phyloP scores from a whole-genome alignment of 2,329 filamentous ascomycete species.

The Phialophora expanda region DNA sequence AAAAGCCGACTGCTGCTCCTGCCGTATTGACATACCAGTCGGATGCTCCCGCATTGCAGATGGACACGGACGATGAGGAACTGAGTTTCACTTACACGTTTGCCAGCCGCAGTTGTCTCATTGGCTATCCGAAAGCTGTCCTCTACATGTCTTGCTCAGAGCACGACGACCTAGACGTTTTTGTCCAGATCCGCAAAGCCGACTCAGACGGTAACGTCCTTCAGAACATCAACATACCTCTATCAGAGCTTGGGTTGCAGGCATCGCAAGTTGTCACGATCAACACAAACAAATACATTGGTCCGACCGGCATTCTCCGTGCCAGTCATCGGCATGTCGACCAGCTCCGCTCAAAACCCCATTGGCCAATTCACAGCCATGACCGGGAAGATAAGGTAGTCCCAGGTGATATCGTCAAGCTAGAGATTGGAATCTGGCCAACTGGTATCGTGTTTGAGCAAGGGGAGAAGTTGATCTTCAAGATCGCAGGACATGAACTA shows the following conservation, averaged over 20 bases:
- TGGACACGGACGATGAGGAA: constrained; percentile 6
- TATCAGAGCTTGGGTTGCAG: constrained; percentile 42
- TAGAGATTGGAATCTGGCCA: constrained; percentile 57
- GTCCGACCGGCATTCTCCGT: constrained; percentile 51
- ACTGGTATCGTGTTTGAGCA: constrained; percentile 55
- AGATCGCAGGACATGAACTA: constrained; percentile 11
- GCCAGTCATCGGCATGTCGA: constrained; percentile 53
- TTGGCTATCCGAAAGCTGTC: constrained; percentile 54
- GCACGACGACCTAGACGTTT: constrained; percentile 54
- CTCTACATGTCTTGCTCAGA: constrained; percentile 53
- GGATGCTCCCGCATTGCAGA: constrained; percentile 34
- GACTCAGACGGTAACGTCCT: constrained; percentile 51
- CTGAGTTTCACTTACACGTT: constrained; percentile 50
- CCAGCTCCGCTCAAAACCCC: constrained; percentile 41
- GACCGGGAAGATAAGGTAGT: constrained; percentile 48
- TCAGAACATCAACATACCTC: constrained; percentile 52
- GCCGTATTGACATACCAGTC: constrained; percentile 44
- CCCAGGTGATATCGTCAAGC: constrained; percentile 50
- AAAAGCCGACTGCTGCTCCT: neutral
- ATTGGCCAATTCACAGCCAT: constrained; percentile 50
- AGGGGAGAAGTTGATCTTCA: constrained; percentile 42
- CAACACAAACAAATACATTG: constrained; percentile 49
- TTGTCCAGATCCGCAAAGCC: constrained; percentile 52
- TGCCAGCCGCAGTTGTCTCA: constrained; percentile 44
- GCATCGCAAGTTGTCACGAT: constrained; percentile 48